A percentile compares a stretch with the other conserved stretches of the same genome.
These are phyloP conservation scores for Salix brachista DNA, from an alignment of 345 rosid species.

Conservation along the genomic window DNA sequence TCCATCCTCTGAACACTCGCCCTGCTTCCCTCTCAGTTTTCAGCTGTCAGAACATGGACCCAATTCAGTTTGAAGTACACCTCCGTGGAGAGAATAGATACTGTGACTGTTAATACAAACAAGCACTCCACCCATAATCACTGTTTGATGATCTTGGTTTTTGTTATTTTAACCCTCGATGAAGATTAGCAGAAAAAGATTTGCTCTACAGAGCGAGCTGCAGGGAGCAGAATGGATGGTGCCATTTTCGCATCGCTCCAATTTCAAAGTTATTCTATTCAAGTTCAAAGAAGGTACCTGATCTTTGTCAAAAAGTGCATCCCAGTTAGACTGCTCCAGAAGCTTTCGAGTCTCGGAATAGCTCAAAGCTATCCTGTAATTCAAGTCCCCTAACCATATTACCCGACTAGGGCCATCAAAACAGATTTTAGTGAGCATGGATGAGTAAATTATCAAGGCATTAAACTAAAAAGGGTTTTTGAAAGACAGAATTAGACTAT, in stretches of 20 bases:
- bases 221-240: neutral
- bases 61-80: neutral
- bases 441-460: neutral
- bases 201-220: neutral
- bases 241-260: neutral
- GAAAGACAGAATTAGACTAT: neutral
- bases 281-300: conserved; percentile 50
- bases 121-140: neutral
- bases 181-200: neutral
- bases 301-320: conserved; percentile 69
- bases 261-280: neutral
- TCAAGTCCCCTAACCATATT: conserved; percentile 91
- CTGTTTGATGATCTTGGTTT: neutral
- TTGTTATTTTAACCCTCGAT: neutral
- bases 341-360: conserved; percentile 69
- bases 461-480: neutral
- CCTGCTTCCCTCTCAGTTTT: conserved; percentile 91
- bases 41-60: conserved; percentile 39
- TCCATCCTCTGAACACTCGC: conserved; percentile 83
- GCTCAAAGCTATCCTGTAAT: conserved; percentile 84
- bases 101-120: neutral
- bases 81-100: neutral
- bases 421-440: neutral
- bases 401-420: conserved; percentile 49
- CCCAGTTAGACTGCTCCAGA: conserved; percentile 54